Conservation (phyloP, 345 rosid genomes). For the Excoecaria cochinchinensis region DNA sequence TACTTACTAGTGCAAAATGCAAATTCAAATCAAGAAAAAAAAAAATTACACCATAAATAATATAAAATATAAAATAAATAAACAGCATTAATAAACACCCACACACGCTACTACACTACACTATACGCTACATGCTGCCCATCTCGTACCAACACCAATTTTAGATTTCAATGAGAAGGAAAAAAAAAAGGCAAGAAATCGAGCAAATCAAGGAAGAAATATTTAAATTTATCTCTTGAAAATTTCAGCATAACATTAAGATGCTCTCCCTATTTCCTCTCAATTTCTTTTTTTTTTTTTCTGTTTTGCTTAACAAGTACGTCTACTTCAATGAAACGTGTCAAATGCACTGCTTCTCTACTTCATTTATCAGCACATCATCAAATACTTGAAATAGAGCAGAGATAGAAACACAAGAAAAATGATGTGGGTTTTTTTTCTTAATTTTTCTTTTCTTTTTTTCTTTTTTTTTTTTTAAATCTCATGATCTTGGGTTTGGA, state of each 20-base stretch:
- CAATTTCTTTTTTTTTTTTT: neutral
- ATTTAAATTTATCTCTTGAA: conserved; percentile 17
- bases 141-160: conserved; percentile 13
- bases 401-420: conserved; percentile 12
- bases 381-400: conserved; percentile 19
- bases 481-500: conserved; percentile 50
- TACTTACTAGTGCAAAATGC: conserved; percentile 9
- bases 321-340: conserved; percentile 32
- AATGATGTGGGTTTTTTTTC: neutral
- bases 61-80: neutral
- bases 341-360: conserved; percentile 19
- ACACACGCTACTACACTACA: conserved; percentile 6
- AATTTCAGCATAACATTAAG: conserved; percentile 18
- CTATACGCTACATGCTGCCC: conserved; percentile 12
- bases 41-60: neutral
- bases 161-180: conserved; percentile 9
- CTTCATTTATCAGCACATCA: conserved; percentile 24
- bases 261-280: conserved; percentile 17
- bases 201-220: conserved; percentile 2
- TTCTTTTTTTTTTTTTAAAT: neutral
- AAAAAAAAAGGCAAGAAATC: neutral
- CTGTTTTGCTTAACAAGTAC: neutral
- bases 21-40: conserved; percentile 17
- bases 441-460: no score
- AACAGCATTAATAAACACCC: conserved; percentile 1